Evolutionary conservation across 2,329 filamentous ascomycete species (phyloP).

Genomic region (Didymella arachidicola): DNA sequence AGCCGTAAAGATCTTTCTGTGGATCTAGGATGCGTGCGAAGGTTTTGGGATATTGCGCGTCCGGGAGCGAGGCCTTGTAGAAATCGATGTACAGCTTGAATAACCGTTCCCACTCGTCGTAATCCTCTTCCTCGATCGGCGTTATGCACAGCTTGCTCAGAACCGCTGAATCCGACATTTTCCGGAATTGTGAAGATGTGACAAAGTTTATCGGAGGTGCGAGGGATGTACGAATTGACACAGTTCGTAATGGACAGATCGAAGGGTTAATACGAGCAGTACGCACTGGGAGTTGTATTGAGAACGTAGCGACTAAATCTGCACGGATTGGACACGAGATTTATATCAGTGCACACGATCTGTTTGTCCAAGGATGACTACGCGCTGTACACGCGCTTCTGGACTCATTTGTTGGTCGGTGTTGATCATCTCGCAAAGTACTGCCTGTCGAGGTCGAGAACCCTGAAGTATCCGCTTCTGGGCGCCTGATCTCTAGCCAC

Average conservation of each 20-base stretch:
- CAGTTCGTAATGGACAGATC: not conserved
- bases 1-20: conserved; percentile 6
- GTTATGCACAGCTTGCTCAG: not conserved
- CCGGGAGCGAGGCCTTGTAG: conserved; percentile 23
- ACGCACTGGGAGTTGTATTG: not conserved
- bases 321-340: not conserved
- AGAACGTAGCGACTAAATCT: not conserved
- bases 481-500: not conserved
- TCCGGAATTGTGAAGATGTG: not conserved
- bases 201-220: not conserved
- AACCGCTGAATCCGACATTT: not conserved
- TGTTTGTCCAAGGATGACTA: not conserved
- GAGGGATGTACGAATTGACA: not conserved
- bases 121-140: conserved; percentile 8
- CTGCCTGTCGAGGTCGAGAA: conserved; percentile 2
- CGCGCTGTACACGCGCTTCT: conserved; percentile 6
- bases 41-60: conserved; percentile 18
- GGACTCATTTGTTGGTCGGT: not conserved
- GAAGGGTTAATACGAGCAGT: not conserved
- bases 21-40: conserved; percentile 17
- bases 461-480: conserved; percentile 14
- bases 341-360: not conserved
- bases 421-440: conserved; percentile 10
- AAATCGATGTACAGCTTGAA: conserved; percentile 22
- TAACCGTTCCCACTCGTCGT: conserved; percentile 18